Conservation (phyloP, 139 green algal species). For the Picochlorum sp. region DNA sequence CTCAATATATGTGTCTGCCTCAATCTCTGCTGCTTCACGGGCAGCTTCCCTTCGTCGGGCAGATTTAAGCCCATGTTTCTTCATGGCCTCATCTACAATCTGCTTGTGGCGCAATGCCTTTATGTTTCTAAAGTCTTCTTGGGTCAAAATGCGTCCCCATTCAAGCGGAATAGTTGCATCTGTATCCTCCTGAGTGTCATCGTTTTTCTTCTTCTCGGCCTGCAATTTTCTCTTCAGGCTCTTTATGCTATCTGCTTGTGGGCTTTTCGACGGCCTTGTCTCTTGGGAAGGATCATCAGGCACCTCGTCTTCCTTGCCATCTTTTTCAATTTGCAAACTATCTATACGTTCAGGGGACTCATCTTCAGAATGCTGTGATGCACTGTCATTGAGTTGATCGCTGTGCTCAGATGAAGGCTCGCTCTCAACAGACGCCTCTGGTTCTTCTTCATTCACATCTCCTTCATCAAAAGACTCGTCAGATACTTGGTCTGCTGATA, state of each 20-base stretch:
- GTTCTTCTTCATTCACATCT: slow-evolving; percentile 12
- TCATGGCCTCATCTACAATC: slow-evolving; percentile 59
- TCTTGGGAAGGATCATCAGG: too few species aligned
- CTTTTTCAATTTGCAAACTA: too few species aligned
- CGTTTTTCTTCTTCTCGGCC: not conserved
- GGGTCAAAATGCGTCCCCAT: slow-evolving; percentile 60
- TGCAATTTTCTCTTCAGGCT: slow-evolving; percentile 2
- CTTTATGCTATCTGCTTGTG: too few species aligned
- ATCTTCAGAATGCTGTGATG: not conserved
- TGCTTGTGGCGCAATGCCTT: slow-evolving; percentile 28
- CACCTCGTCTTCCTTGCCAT: slow-evolving; percentile 22
- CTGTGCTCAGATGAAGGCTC: not conserved
- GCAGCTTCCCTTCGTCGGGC: slow-evolving; percentile 31
- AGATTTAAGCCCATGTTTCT: slow-evolving; percentile 72
- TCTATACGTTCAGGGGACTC: not conserved
- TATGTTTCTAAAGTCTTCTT: slow-evolving; percentile 82
- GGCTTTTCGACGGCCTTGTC: too few species aligned
- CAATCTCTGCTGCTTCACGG: slow-evolving; percentile 51
- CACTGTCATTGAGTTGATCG: too few species aligned
- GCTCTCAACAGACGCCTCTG: slow-evolving; percentile 4
- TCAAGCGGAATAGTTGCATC: slow-evolving; percentile 58
- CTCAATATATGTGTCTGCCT: slow-evolving; percentile 57
- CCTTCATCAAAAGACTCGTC: too few species aligned
- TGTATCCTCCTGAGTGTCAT: not conserved
- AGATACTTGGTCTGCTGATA: slow-evolving; percentile 7